A percentile compares a stretch with the other conserved stretches of the same genome.
Conservation (phyloP, 2,329 filamentous ascomycete species). For the Beauveria brongniartii region DNA sequence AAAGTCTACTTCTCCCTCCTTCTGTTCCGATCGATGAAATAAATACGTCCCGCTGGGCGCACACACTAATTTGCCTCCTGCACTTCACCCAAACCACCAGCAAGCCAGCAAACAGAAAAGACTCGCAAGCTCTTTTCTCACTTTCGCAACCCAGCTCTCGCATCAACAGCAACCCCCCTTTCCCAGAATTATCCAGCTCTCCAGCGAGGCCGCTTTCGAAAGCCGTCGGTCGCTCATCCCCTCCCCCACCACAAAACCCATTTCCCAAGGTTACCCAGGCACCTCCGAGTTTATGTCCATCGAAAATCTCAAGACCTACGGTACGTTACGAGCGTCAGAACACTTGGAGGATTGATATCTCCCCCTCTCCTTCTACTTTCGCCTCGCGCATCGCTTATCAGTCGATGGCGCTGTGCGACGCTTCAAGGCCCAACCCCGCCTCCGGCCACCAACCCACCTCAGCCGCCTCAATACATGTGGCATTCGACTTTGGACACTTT, state of each 20-base stretch:
- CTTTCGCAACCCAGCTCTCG: neutral
- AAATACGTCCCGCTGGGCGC: neutral
- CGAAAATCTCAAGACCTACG: slow-evolving; percentile 97
- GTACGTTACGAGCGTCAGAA: slow-evolving; percentile 45
- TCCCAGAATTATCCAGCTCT: slow-evolving; percentile 16
- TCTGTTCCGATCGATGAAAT: neutral
- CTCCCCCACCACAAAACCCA: slow-evolving; percentile 35
- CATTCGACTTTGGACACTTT: neutral
- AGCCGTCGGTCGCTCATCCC: slow-evolving; percentile 44
- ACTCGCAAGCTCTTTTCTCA: neutral
- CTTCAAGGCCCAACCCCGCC: slow-evolving; percentile 1
- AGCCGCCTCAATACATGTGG: neutral
- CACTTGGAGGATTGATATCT: neutral
- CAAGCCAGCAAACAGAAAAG: neutral
- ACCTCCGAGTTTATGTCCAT: slow-evolving; percentile 95
- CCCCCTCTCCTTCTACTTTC: neutral
- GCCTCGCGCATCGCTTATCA: neutral
- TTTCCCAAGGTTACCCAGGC: slow-evolving; percentile 48
- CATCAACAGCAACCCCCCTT: neutral
- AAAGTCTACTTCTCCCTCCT: slow-evolving; percentile 3
- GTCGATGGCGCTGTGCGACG: neutral
- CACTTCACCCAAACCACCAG: slow-evolving; percentile 2
- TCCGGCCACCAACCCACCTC: neutral
- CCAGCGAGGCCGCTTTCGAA: slow-evolving; percentile 38
- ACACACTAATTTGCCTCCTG: slow-evolving; percentile 7